These are phyloP conservation scores for Leishmania lainsoni DNA, from an alignment of 208 protist genomes.

Conservation along the genomic window DNA sequence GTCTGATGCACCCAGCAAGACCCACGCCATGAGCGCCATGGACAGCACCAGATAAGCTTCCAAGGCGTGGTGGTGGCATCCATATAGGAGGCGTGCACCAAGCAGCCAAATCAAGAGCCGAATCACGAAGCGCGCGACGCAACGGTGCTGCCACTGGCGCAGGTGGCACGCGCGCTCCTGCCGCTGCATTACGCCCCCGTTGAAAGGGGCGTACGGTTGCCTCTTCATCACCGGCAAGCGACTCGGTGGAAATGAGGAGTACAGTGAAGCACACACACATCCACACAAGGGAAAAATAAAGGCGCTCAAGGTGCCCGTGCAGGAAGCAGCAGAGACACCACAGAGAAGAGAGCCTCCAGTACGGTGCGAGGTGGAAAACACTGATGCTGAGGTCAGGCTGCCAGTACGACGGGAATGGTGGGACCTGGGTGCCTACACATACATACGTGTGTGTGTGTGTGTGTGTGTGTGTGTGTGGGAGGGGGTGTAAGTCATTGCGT, in stretches of 20 bases:
- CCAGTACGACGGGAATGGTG: background rate
- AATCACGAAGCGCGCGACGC: conserved; percentile 22
- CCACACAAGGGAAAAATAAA: background rate
- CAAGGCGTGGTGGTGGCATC: conserved; percentile 25
- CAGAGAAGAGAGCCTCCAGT: background rate
- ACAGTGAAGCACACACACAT: background rate
- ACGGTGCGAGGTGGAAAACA: background rate
- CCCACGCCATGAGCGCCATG: conserved; percentile 12
- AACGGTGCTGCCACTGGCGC: conserved; percentile 14
- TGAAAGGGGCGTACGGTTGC: background rate
- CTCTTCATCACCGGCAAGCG: background rate
- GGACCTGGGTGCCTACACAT: background rate
- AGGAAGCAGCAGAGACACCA: background rate
- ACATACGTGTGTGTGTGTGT: background rate
- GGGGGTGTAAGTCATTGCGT: background rate
- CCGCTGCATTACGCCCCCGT: conserved; percentile 11
- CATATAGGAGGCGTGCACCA: conserved; percentile 32
- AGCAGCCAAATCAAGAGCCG: conserved; percentile 41
- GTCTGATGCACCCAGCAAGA: background rate
- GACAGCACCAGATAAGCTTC: conserved; percentile 40
- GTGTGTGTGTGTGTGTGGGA: background rate
- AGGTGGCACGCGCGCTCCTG: conserved; percentile 7
- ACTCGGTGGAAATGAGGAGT: background rate
- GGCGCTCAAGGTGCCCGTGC: background rate
- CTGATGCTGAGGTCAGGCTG: background rate